phyloP scores from a whole-genome alignment of 345 rosid genomes.

The Hibiscus tridactylites region DNA sequence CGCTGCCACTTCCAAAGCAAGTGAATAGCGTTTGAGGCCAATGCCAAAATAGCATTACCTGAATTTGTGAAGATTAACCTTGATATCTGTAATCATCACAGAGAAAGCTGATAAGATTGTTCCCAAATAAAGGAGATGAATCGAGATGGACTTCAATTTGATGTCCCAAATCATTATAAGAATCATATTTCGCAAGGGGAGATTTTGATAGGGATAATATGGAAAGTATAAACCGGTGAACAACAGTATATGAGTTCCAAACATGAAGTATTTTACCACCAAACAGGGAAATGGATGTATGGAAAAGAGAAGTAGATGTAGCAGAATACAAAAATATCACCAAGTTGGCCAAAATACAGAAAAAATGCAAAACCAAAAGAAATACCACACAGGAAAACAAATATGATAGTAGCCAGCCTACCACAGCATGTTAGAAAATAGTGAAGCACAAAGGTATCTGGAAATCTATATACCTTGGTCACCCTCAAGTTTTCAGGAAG shows the following conservation, averaged over 20 bases:
- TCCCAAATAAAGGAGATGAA: not conserved
- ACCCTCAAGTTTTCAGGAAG: slow-evolving; percentile 78
- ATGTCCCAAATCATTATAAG: not conserved
- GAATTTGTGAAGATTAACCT: slow-evolving; percentile 91
- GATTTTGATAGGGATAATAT: not conserved
- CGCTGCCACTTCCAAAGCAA: slow-evolving; percentile 98
- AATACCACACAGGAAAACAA: too few relatives aligned
- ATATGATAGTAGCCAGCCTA: not conserved
- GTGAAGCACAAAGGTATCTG: too few relatives aligned
- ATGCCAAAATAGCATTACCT: slow-evolving; percentile 82
- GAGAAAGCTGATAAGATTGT: not conserved
- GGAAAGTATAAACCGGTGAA: not conserved
- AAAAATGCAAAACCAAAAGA: too few relatives aligned
- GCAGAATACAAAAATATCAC: too few relatives aligned
- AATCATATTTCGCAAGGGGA: not conserved
- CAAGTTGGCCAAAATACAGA: too few relatives aligned
- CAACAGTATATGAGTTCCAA: not conserved
- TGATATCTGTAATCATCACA: slow-evolving; percentile 61
- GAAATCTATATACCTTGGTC: slow-evolving; percentile 48
- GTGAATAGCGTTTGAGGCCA: slow-evolving; percentile 88
- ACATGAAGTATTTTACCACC: not conserved
- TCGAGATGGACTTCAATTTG: not conserved
- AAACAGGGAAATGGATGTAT: not conserved
- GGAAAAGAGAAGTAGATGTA: not conserved
- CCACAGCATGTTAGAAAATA: too few relatives aligned